Conservation (phyloP, 2,329 filamentous ascomycete genomes). For the Penicillium sp. region DNA sequence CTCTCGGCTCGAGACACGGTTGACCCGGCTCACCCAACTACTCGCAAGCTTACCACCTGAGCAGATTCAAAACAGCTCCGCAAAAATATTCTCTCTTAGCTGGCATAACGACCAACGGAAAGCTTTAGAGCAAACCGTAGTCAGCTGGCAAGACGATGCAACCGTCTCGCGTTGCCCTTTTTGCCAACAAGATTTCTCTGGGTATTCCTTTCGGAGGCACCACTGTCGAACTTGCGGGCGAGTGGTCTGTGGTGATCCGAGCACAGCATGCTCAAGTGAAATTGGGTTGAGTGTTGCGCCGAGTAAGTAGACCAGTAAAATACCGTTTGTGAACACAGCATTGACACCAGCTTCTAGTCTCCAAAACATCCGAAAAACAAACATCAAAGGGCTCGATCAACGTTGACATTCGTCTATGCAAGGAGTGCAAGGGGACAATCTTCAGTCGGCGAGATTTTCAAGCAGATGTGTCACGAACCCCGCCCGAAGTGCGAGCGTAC, state of each 20-base stretch:
- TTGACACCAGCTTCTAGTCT: constrained; percentile 30
- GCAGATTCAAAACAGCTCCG: constrained; percentile 47
- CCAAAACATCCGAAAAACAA: constrained; percentile 40
- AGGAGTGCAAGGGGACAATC: constrained; percentile 69
- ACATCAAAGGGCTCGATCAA: constrained; percentile 50
- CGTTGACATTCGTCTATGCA: constrained; percentile 85
- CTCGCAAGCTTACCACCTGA: constrained; percentile 70
- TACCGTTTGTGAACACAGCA: not conserved
- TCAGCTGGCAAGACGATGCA: constrained; percentile 90
- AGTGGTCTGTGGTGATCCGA: constrained; percentile 83
- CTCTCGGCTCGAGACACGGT: constrained; percentile 79
- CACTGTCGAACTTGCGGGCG: constrained; percentile 91
- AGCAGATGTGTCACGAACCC: constrained; percentile 60
- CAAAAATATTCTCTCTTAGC: constrained; percentile 47
- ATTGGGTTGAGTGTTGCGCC: constrained; percentile 71
- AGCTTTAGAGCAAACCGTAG: constrained; percentile 79
- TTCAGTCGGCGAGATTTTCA: constrained; percentile 73
- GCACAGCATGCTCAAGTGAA: constrained; percentile 78
- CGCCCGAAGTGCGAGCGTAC: constrained; percentile 72
- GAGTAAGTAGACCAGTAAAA: constrained; percentile 41
- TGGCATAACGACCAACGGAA: constrained; percentile 73
- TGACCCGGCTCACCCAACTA: constrained; percentile 83
- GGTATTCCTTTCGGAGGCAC: constrained; percentile 86
- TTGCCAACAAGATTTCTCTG: constrained; percentile 91
- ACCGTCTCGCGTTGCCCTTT: constrained; percentile 78